Conservation (phyloP, 2,329 filamentous ascomycete genomes). For the Calonectria ilicicola region DNA sequence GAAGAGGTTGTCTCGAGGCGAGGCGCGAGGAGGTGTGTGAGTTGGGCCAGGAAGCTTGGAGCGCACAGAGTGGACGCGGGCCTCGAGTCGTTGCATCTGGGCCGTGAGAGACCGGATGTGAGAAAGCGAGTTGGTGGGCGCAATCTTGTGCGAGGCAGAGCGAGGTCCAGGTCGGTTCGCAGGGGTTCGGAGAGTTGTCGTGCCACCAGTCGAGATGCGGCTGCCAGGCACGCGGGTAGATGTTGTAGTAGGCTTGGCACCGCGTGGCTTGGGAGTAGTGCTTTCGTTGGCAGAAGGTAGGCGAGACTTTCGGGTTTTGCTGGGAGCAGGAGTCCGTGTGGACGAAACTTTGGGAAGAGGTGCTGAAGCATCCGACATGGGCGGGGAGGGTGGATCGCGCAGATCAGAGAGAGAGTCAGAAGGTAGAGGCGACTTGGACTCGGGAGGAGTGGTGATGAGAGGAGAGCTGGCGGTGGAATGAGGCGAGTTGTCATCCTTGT, state of each 20-base stretch:
- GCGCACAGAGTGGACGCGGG: slow-evolving; percentile 89
- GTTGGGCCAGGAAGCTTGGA: slow-evolving; percentile 90
- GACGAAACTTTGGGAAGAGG: slow-evolving; percentile 64
- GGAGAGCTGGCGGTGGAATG: slow-evolving; percentile 90
- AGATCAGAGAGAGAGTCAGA: slow-evolving; percentile 72
- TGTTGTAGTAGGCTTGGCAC: slow-evolving; percentile 55
- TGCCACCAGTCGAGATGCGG: slow-evolving; percentile 59
- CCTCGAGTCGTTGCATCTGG: slow-evolving; percentile 97
- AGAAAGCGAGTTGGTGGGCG: slow-evolving; percentile 79
- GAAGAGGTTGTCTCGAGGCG: slow-evolving; percentile 70
- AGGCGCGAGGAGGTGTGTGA: slow-evolving; percentile 81
- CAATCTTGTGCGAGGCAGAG: slow-evolving; percentile 62
- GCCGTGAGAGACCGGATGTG: slow-evolving; percentile 95
- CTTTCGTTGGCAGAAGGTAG: slow-evolving; percentile 67
- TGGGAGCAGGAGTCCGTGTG: slow-evolving; percentile 44
- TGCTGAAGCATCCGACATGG: slow-evolving; percentile 86
- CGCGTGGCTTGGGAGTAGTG: slow-evolving; percentile 68
- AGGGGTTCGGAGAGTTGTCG: slow-evolving; percentile 64
- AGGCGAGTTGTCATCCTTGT: slow-evolving; percentile 76
- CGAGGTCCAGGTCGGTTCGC: slow-evolving; percentile 65
- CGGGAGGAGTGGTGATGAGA: slow-evolving; percentile 88
- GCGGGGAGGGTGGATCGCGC: slow-evolving; percentile 90
- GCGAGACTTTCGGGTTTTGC: slow-evolving; percentile 59
- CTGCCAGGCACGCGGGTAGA: slow-evolving; percentile 50
- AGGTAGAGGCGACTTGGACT: slow-evolving; percentile 72